phyloP scores from a whole-genome alignment of 176 grass and related monocot genomes.

The Juncus effusus region DNA sequence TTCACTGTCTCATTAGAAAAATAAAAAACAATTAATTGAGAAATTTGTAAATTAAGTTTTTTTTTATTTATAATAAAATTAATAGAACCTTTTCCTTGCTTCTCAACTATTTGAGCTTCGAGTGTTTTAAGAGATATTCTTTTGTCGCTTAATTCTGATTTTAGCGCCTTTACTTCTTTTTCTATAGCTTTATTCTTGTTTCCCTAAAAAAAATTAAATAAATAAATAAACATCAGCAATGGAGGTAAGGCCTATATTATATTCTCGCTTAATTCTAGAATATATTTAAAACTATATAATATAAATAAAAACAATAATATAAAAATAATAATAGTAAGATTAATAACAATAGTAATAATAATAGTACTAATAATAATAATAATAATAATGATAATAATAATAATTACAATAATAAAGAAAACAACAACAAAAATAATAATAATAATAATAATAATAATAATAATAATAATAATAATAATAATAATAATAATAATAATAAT shows the following conservation, averaged over 20 bases:
- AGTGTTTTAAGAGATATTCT: constrained; percentile 37
- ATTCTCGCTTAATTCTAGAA: too few relatives aligned
- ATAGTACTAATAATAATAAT: too few relatives aligned
- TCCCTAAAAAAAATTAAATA: constrained; percentile 40
- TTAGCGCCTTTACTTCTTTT: constrained; percentile 72
- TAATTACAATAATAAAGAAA: neutral
- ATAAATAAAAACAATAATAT: too few relatives aligned
- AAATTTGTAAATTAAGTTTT: constrained; percentile 3
- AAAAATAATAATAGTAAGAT: too few relatives aligned
- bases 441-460: neutral
- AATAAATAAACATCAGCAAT: neutral
- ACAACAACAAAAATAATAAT: too few relatives aligned
- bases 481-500: neutral
- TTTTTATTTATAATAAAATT: neutral
- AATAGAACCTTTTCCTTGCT: constrained; percentile 61
- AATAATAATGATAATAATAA: too few relatives aligned
- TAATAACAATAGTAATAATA: too few relatives aligned
- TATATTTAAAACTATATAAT: too few relatives aligned
- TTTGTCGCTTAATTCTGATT: constrained; percentile 54
- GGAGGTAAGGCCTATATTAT: neutral
- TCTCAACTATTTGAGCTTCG: constrained; percentile 49
- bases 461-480: neutral
- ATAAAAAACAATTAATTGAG: constrained; percentile 11
- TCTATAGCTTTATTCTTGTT: constrained; percentile 60
- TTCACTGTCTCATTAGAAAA: constrained; percentile 27